Evolutionary conservation across 345 rosid genomes (phyloP), one percentile per base, ranked within the genome.

Genomic region (Nasturtium officinale): DNA sequence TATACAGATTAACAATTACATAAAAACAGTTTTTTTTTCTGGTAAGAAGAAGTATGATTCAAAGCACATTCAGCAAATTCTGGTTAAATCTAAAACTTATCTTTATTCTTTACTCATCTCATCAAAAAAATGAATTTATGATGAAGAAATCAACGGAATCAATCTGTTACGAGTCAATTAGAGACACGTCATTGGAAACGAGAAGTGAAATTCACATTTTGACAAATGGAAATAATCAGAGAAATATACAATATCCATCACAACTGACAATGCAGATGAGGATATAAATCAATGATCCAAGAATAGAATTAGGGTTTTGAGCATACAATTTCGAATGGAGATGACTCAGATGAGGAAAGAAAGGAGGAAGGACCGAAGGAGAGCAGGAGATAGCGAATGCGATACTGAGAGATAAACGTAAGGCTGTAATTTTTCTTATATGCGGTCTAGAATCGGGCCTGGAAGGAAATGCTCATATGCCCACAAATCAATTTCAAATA

Each of bases 71-170:
- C 53, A 47, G 45, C 7, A 67, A 16, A 58, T 66, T 43, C 5
- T 11, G 7, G 61, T 61, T 69, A 32, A 53, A 68, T 62, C 17
- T 50, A 26, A 4, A 65, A 10, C 37, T 16, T 35, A 58, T 40
- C 25, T 28, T 35, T 37, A 60, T 18, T 60, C 25, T 28, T 35
- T 37, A 60, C 15, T 60, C 54, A 67, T 42, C 25, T 38, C 55
- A 58, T 50, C 53, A 67, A 38, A 12, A 37, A 37, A 37, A 37
- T 10, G 5, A 10, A 37, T 3, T 37, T 38, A 38, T 38, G 43
- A 11, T 38, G 15, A 38, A 38, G 15, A 38, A 11, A 0, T 3
- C 43, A 1, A 38, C 43, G 43, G 11, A 38, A 38, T 11, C 6
- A 38, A 38, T 38, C 45, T 12, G 6, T 38, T n/a, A 38, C n/a